A percentile compares a stretch with the other conserved stretches of the same genome.
Conservation (phyloP, 1,284 basidiomycete species). For the Retiboletus flavoniger region DNA sequence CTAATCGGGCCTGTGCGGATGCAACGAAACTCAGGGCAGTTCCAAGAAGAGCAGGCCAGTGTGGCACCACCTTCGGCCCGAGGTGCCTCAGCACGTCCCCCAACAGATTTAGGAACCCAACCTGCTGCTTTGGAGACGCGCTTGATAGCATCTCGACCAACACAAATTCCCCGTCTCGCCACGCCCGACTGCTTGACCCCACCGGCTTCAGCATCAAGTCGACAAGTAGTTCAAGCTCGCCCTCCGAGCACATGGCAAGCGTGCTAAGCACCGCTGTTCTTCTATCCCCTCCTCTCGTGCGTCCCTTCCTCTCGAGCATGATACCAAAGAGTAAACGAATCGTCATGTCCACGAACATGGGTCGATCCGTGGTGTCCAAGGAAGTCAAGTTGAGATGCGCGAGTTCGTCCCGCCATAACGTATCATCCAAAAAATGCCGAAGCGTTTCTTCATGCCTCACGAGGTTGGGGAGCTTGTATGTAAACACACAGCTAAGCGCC, state of each 20-base stretch:
- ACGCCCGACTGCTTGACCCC: constrained; percentile 34
- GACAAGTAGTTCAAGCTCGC: constrained; percentile 78
- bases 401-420: constrained; percentile 87
- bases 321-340: constrained; percentile 86
- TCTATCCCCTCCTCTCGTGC: constrained; percentile 69
- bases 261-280: constrained; percentile 76
- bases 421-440: constrained; percentile 77
- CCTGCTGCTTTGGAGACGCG: constrained; percentile 67
- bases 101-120: constrained; percentile 83
- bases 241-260: constrained; percentile 67
- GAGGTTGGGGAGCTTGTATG: constrained; percentile 78
- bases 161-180: constrained; percentile 28
- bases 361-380: constrained; percentile 64
- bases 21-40: constrained; percentile 65
- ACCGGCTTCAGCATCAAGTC: constrained; percentile 91
- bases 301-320: constrained; percentile 82
- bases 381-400: constrained; percentile 67
- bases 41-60: constrained; percentile 76
- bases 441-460: constrained; percentile 68
- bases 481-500: constrained; percentile 79
- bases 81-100: constrained; percentile 81
- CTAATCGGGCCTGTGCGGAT: constrained; percentile 54
- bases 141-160: constrained; percentile 34
- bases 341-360: constrained; percentile 71
- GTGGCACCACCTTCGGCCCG: constrained; percentile 63